phyloP scores from a whole-genome alignment of 2,329 filamentous ascomycete species.

The Pseudopyrenochaeta lycopersici region DNA sequence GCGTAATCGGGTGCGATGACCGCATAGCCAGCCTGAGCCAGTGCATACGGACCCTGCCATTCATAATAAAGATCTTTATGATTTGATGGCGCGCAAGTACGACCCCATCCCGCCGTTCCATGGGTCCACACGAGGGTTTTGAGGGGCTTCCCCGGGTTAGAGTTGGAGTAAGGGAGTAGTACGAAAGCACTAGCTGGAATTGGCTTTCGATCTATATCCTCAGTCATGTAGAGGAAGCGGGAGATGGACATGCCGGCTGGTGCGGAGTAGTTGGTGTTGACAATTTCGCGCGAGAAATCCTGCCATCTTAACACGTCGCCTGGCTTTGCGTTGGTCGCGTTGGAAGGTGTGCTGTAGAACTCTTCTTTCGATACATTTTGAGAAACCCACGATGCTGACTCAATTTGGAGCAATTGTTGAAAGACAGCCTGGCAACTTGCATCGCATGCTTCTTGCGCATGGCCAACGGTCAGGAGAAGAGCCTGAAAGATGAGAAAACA shows the following conservation, averaged over 20 bases:
- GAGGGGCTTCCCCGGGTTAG: conserved; percentile 17
- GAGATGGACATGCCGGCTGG: conserved; percentile 28
- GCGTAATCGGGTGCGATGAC: conserved; percentile 31
- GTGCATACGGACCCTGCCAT: conserved; percentile 24
- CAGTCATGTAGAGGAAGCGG: conserved; percentile 31
- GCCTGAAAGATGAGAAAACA: background rate
- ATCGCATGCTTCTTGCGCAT: background rate
- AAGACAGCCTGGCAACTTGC: background rate
- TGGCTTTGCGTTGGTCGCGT: conserved; percentile 20
- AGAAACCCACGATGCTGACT: background rate
- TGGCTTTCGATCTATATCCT: conserved; percentile 28
- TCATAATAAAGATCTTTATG: conserved; percentile 33
- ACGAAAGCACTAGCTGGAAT: conserved; percentile 31
- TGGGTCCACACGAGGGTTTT: conserved; percentile 28
- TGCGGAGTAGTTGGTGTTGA: conserved; percentile 23
- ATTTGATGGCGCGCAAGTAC: conserved; percentile 27
- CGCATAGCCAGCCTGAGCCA: conserved; percentile 27
- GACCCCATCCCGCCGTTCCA: conserved; percentile 26
- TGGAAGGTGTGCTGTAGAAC: conserved; percentile 27
- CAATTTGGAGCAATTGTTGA: background rate
- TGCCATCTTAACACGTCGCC: conserved; percentile 29
- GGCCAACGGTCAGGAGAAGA: background rate
- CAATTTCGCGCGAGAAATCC: conserved; percentile 13
- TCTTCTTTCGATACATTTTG: conserved; percentile 3
- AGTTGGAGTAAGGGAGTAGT: conserved; percentile 25